These are phyloP conservation scores for Apiospora malaysiana DNA, from an alignment of 2,329 filamentous ascomycete species.

Conservation along the genomic window DNA sequence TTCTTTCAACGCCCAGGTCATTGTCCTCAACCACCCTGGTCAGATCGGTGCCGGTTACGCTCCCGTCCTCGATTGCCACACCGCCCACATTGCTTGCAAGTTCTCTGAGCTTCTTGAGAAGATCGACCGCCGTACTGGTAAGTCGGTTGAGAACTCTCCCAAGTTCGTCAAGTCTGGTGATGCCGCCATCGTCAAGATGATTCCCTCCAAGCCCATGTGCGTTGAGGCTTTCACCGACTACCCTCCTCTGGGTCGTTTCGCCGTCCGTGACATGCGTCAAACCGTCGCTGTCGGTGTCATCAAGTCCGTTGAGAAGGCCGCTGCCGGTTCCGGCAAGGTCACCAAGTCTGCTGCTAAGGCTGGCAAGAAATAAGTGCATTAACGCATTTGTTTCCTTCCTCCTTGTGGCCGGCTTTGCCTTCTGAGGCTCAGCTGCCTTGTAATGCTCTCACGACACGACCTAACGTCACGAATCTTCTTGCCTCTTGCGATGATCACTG, in stretches of 20 bases:
- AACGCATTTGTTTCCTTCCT: slow-evolving; percentile 26
- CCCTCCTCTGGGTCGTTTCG: slow-evolving; percentile 99
- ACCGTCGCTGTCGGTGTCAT: slow-evolving; percentile 95
- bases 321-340: slow-evolving; percentile 65
- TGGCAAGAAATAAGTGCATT: slow-evolving; percentile 70
- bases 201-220: slow-evolving; percentile 99
- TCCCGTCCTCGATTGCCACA: slow-evolving; percentile 99
- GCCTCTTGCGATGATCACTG: slow-evolving; percentile 50
- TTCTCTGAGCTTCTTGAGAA: slow-evolving; percentile 99
- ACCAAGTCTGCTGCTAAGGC: slow-evolving; percentile 77
- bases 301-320: slow-evolving; percentile 79
- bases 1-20: slow-evolving; percentile 99
- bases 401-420: slow-evolving; percentile 14
- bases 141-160: slow-evolving; percentile 87
- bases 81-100: slow-evolving; percentile 99
- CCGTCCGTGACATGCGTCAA: slow-evolving; percentile 97
- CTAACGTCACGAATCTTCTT: slow-evolving; percentile 39
- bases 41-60: slow-evolving; percentile 99
- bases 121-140: slow-evolving; percentile 99
- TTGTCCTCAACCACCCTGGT: slow-evolving; percentile 99
- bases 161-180: slow-evolving; percentile 99
- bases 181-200: slow-evolving; percentile 99
- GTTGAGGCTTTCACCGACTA: slow-evolving; percentile 99
- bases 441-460: slow-evolving; percentile 34
- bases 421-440: slow-evolving; percentile 21